phyloP scores from a whole-genome alignment of 179 eudicot species.

The Carnegiea gigantea region DNA sequence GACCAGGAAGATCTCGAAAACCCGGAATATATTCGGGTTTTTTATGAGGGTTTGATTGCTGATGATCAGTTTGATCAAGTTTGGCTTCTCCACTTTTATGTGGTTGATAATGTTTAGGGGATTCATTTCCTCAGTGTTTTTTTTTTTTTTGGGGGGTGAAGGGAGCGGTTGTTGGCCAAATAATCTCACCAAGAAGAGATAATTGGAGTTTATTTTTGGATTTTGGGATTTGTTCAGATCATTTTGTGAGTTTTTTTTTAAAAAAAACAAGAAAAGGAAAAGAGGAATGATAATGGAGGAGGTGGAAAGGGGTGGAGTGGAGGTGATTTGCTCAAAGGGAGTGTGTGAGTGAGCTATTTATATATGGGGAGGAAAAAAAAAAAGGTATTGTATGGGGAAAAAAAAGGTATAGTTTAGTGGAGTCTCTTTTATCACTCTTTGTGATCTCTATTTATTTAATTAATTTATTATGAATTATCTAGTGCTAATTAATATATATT shows the following conservation, averaged over 20 bases:
- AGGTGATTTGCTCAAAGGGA: neutral
- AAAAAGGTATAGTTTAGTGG: neutral
- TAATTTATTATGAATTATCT: neutral
- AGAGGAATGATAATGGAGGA: neutral
- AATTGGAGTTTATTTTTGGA: neutral
- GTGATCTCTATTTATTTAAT: neutral
- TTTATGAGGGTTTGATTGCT: constrained; percentile 42
- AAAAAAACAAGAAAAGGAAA: too few relatives aligned
- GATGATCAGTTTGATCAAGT: constrained; percentile 33
- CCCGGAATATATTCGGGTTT: constrained; percentile 53
- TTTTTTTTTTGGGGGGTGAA: too few relatives aligned
- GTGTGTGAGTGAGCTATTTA: constrained; percentile 24
- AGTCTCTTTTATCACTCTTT: neutral
- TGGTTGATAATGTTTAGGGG: constrained; percentile 38
- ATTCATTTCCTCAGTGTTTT: constrained; percentile 40
- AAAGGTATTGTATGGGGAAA: constrained; percentile 1
- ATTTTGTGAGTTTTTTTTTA: constrained; percentile 17
- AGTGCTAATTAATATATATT: neutral
- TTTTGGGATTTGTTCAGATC: neutral
- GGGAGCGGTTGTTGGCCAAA: neutral
- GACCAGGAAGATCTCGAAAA: constrained; percentile 55
- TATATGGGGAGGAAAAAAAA: constrained; percentile 15
- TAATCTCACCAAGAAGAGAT: neutral
- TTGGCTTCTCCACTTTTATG: constrained; percentile 50
- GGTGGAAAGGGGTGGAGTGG: neutral